Evolutionary conservation across 1,284 basidiomycete species (phyloP), one percentile per base, ranked within the genome.

Genomic region (Heterobasidion parviporum): DNA sequence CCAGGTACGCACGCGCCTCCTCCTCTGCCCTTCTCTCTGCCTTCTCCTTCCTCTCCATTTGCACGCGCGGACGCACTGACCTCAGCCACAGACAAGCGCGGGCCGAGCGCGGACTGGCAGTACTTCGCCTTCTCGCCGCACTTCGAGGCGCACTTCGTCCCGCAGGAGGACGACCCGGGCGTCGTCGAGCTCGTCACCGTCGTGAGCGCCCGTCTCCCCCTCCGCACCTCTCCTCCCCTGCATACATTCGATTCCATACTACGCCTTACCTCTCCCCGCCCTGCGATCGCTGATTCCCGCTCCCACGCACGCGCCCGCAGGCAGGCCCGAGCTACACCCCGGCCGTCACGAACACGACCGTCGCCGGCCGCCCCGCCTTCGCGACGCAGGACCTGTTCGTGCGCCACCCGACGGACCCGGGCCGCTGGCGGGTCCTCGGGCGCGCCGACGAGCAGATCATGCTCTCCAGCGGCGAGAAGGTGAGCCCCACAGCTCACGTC

Each of bases 361-460:
- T 63, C n/a, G 58, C 63, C 12, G 65, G 64, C 20, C 34, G 46
- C 2, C 56, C 59, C 32, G 68, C 61, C 6, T 69, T 64, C 52
- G 61, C 62, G 7, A 67, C 73, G 1, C 67, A 63, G 14, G 77
- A 79, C 59, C 59, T 79, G n/a, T 64, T 73, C 18, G 56, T 64
- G 2, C 72, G 68, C 10, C 77, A 79, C 59, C 74, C 76, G 7
- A 69, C 67, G 0, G 72, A 71, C 49, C 59, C 64, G 8, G 69
- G 69, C 16, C 65, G 67, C 8, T 79, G 73, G 72, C 70, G 68
- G 56, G 65, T 77, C 54, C 67, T 65, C 38, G 76, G 76, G 3
- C 66, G 76, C 8, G 61, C 63, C 3, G 75, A 78, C 55, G 75
- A 77, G 57, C 75, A 76, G 55, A 74, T 78, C 32, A 72, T 76